Conservation (phyloP, 352 stramenopile genomes). For the Bremia lactucae region DNA sequence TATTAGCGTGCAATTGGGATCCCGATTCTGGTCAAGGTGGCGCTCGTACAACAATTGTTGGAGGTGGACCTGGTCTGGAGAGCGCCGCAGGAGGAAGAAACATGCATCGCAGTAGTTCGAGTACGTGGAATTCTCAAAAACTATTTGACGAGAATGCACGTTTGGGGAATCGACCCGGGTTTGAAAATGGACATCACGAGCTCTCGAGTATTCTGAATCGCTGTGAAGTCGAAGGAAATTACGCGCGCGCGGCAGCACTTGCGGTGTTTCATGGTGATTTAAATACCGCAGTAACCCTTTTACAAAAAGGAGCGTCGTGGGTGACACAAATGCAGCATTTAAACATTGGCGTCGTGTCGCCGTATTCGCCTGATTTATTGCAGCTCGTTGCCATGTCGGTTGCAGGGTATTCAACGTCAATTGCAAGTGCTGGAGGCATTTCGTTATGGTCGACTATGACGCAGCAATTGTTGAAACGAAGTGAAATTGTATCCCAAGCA, state of each 20-base stretch:
- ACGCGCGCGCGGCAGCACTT: conserved; percentile 53
- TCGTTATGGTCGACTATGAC: conserved; percentile 74
- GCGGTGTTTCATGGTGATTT: conserved; percentile 82
- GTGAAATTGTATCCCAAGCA: conserved; percentile 49
- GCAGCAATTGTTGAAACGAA: conserved; percentile 62
- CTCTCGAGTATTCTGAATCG: conserved; percentile 46
- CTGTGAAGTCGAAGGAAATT: conserved; percentile 56
- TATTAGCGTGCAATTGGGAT: conserved; percentile 78
- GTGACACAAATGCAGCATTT: conserved; percentile 47
- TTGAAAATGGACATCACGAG: conserved; percentile 42
- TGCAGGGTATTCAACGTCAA: conserved; percentile 59
- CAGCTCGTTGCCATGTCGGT: conserved; percentile 85
- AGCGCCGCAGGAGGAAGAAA: conserved; percentile 21
- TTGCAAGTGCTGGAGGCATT: conserved; percentile 26
- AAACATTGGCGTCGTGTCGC: conserved; percentile 20
- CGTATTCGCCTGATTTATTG: conserved; percentile 63
- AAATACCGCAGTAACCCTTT: conserved; percentile 41
- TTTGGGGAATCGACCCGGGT: conserved; percentile 39
- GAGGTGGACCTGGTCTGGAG: conserved; percentile 20
- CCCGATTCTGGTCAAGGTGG: conserved; percentile 45
- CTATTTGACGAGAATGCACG: conserved; percentile 40
- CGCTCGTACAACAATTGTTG: conserved; percentile 9
- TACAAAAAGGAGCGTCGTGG: conserved; percentile 63
- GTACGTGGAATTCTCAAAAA: conserved; percentile 50
- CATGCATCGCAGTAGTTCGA: conserved; percentile 55